phyloP scores from a whole-genome alignment of 2,329 filamentous ascomycete species.

The Pseudonectria buxi region DNA sequence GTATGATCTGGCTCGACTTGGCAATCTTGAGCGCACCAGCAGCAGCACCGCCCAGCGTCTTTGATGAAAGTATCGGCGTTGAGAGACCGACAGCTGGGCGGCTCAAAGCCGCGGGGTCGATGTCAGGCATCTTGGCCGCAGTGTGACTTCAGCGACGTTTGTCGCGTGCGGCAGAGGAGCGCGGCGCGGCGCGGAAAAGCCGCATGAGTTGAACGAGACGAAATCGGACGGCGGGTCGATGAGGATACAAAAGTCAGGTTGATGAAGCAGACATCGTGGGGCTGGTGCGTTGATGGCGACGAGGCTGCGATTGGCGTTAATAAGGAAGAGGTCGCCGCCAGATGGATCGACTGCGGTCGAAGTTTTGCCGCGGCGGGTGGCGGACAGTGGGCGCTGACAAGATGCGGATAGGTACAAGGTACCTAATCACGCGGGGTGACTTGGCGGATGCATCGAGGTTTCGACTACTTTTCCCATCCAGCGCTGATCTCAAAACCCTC shows the following conservation, averaged over 20 bases:
- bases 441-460: constrained; percentile 3
- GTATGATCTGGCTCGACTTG: constrained; percentile 57
- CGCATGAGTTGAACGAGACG: constrained; percentile 39
- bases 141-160: constrained; percentile 18
- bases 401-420: constrained; percentile 16
- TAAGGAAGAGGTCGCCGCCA: constrained; percentile 14
- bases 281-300: constrained; percentile 34
- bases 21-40: constrained; percentile 43
- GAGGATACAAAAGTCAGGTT: constrained; percentile 29
- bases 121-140: constrained; percentile 52
- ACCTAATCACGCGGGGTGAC: constrained; percentile 7
- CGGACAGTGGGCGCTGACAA: constrained; percentile 12
- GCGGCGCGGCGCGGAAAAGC: constrained; percentile 37
- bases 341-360: constrained; percentile 27
- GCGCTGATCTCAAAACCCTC: constrained; percentile 14
- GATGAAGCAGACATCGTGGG: constrained; percentile 40
- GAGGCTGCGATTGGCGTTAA: constrained; percentile 19
- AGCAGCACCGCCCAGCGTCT: constrained; percentile 49
- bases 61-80: constrained; percentile 52
- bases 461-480: constrained; percentile 12
- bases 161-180: constrained; percentile 43
- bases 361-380: constrained; percentile 28
- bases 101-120: constrained; percentile 63
- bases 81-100: constrained; percentile 51
- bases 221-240: constrained; percentile 35